Percentiles rank a stretch among this genome's conserved stretches.
These are phyloP conservation scores for Cercophora samala DNA, from an alignment of 495 filamentous ascomycete species.

Conservation along the genomic window DNA sequence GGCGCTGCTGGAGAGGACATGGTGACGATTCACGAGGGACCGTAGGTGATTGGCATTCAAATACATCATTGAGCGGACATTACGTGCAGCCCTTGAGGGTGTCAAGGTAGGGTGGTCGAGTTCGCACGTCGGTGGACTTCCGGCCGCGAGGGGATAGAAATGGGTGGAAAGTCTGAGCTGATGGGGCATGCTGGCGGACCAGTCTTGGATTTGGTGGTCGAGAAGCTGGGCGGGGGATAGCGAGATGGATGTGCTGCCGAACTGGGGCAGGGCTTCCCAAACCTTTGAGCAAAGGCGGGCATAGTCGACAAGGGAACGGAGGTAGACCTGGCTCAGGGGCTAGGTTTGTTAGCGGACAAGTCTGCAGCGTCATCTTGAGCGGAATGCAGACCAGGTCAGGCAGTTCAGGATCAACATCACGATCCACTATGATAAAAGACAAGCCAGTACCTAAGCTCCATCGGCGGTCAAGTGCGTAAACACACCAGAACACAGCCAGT, in stretches of 20 bases:
- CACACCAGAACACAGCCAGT: conserved; percentile 60
- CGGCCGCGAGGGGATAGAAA: neutral
- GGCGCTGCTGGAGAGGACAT: neutral
- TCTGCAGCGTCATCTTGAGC: too few relatives aligned
- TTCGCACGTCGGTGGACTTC: neutral
- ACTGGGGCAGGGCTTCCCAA: neutral
- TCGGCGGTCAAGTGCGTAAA: conserved; percentile 65
- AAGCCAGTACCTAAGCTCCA: conserved; percentile 68
- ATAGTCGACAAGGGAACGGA: neutral
- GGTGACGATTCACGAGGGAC: neutral
- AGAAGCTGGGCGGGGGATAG: neutral
- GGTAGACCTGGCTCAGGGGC: neutral
- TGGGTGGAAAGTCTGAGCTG: neutral
- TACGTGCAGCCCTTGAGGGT: too few relatives aligned
- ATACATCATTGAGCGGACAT: neutral
- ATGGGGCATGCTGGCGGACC: neutral
- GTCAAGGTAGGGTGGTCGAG: neutral
- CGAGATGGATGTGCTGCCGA: neutral
- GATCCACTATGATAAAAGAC: conserved; percentile 66
- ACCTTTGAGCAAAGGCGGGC: neutral
- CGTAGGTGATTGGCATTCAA: neutral
- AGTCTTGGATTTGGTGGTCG: neutral
- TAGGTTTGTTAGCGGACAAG: too few relatives aligned
- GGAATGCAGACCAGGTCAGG: conserved; percentile 39
- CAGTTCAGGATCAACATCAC: conserved; percentile 64